phyloP scores from a whole-genome alignment of 495 filamentous ascomycete genomes.

The Ascodesmis nigricans region DNA sequence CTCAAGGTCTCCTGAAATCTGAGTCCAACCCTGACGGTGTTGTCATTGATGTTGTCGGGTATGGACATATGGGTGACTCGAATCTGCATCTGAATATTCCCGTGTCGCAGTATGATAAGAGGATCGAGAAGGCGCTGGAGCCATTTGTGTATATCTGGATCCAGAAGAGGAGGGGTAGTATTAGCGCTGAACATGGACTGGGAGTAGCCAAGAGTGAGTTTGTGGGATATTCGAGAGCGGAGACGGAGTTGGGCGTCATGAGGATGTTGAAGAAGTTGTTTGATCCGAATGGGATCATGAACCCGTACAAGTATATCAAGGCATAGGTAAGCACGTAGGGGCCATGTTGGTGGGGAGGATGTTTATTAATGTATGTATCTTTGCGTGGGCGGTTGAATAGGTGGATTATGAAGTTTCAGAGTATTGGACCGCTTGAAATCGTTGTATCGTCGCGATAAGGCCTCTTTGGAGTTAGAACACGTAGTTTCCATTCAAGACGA shows the following conservation, averaged over 20 bases:
- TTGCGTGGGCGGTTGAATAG: too few species aligned
- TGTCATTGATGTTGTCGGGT: slow-evolving; percentile 76
- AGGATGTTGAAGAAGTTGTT: slow-evolving; percentile 77
- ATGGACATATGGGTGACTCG: slow-evolving; percentile 92
- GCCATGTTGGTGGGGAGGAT: too few species aligned
- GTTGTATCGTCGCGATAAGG: too few species aligned
- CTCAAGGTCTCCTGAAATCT: slow-evolving; percentile 44
- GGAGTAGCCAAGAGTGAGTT: slow-evolving; percentile 86
- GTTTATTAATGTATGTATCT: too few species aligned
- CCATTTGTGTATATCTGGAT: slow-evolving; percentile 98
- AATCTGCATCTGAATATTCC: slow-evolving; percentile 86
- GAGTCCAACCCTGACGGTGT: slow-evolving; percentile 57
- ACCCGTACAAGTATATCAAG: slow-evolving; percentile 71
- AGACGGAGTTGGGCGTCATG: slow-evolving; percentile 74
- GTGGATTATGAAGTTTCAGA: too few species aligned
- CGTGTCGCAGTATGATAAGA: slow-evolving; percentile 58
- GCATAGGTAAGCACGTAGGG: too few species aligned
- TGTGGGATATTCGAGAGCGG: slow-evolving; percentile 76
- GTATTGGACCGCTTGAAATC: too few species aligned
- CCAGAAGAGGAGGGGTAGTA: slow-evolving; percentile 58
- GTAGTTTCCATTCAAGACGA: too few species aligned
- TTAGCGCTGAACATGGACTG: slow-evolving; percentile 88
- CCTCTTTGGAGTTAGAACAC: too few species aligned
- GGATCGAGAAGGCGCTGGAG: slow-evolving; percentile 74
- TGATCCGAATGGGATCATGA: slow-evolving; percentile 91